A percentile compares a stretch with the other conserved stretches of the same genome.
phyloP scores from a whole-genome alignment of 169 alveolate genomes.

The Plasmodium gallinaceum region DNA sequence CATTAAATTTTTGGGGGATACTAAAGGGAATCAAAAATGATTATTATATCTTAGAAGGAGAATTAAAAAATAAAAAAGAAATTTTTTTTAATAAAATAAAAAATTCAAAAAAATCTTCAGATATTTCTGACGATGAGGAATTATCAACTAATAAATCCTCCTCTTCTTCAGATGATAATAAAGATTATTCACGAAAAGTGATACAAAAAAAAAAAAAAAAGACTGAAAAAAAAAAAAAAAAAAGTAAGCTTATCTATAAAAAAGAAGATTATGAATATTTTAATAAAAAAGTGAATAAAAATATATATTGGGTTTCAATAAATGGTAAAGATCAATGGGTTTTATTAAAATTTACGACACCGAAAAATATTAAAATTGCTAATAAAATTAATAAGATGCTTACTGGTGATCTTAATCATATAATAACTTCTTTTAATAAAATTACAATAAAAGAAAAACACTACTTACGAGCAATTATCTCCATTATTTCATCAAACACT shows the following conservation, averaged over 20 bases:
- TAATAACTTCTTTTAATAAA: slow-evolving; percentile 48
- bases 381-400: slow-evolving; percentile 28
- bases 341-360: slow-evolving; percentile 41
- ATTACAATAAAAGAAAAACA: slow-evolving; percentile 67
- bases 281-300: slow-evolving; percentile 41
- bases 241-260: background rate
- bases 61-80: slow-evolving; percentile 12
- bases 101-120: background rate
- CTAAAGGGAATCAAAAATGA: slow-evolving; percentile 51
- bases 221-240: background rate
- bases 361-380: slow-evolving; percentile 49
- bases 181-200: background rate
- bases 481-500: slow-evolving; percentile 52
- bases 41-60: slow-evolving; percentile 61
- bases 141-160: slow-evolving; percentile 1
- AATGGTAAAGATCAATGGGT: slow-evolving; percentile 57
- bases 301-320: slow-evolving; percentile 64
- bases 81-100: slow-evolving; percentile 8
- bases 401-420: slow-evolving; percentile 48
- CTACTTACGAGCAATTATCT: slow-evolving; percentile 50
- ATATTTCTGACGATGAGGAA: background rate
- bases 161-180: background rate
- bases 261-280: slow-evolving; percentile 48
- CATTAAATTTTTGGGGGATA: slow-evolving; percentile 61
- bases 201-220: background rate